Percentiles rank a stretch among this genome's conserved stretches.
These are phyloP conservation scores for Diaporthe sp. DNA, from an alignment of 2,329 filamentous ascomycete species.

Conservation along the genomic window DNA sequence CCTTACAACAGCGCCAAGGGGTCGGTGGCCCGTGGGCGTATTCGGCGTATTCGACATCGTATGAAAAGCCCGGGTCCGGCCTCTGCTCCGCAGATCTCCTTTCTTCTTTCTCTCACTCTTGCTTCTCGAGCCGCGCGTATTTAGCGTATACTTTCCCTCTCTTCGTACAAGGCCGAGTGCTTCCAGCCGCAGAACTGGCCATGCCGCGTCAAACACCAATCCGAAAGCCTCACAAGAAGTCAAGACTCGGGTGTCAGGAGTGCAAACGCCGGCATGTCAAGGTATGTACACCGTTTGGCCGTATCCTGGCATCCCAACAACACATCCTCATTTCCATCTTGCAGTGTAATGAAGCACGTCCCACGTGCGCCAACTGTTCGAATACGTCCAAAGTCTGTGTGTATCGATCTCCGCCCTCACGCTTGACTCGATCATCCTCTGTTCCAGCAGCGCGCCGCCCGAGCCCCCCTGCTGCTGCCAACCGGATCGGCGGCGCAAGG, in stretches of 20 bases:
- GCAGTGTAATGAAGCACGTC: background rate
- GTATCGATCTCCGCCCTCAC: background rate
- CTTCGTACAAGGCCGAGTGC: background rate
- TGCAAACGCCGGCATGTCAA: background rate
- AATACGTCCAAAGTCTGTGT: background rate
- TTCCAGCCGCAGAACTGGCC: background rate
- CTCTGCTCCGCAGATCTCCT: background rate
- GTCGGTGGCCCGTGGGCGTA: background rate
- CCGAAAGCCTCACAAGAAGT: conserved; percentile 8
- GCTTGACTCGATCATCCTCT: background rate
- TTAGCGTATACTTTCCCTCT: background rate
- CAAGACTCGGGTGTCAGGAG: background rate
- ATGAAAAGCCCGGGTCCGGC: background rate
- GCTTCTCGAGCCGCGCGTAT: background rate
- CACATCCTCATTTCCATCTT: background rate
- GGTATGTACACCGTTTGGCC: background rate
- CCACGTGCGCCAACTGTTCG: background rate
- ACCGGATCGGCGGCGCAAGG: background rate
- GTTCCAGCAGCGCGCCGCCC: background rate
- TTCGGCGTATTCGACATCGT: conserved; percentile 3
- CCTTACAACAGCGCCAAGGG: background rate
- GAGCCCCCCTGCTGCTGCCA: background rate
- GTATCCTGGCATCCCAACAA: background rate
- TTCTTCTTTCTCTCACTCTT: background rate
- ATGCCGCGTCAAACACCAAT: background rate